Evolutionary conservation across 805 yeast species (phyloP).

Genomic region (Barnettozyma botsteinii): DNA sequence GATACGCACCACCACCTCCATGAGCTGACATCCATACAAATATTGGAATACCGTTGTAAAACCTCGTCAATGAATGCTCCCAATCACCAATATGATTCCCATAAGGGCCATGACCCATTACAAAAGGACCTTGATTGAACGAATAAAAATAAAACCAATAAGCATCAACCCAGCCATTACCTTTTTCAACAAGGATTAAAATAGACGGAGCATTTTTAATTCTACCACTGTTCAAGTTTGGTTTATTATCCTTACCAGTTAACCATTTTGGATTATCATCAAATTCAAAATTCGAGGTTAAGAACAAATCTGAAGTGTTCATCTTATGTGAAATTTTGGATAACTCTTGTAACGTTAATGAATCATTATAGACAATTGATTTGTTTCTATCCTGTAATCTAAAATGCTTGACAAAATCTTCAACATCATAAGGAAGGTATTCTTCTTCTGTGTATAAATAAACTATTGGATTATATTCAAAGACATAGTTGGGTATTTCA

Average conservation of each 20-base stretch:
- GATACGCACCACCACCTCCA: conserved; percentile 93
- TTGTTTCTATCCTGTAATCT: conserved; percentile 50
- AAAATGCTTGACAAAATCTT: conserved; percentile 62
- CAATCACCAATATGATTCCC: conserved; percentile 98
- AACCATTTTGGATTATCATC: conserved; percentile 78
- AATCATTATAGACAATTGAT: conserved; percentile 28
- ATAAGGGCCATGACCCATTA: conserved; percentile 96
- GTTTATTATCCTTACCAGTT: conserved; percentile 64
- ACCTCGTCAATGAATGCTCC: conserved; percentile 91
- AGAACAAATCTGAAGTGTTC: conserved; percentile 36
- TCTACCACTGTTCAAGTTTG: conserved; percentile 65
- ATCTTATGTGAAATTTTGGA: conserved; percentile 24
- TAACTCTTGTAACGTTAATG: conserved; percentile 29
- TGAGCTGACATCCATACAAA: conserved; percentile 97
- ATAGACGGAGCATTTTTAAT: conserved; percentile 75
- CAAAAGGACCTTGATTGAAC: conserved; percentile 92
- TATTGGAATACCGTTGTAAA: conserved; percentile 72
- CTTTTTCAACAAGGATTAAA: conserved; percentile 81
- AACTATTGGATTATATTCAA: conserved; percentile 69
- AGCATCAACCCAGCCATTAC: conserved; percentile 92
- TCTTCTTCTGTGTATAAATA: conserved; percentile 84
- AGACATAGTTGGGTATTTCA: conserved; percentile 56
- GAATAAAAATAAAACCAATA: conserved; percentile 96
- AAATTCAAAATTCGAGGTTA: conserved; percentile 70
- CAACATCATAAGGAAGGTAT: conserved; percentile 79